These are phyloP conservation scores for Tulasnella sp. DNA, from an alignment of 768 basidiomycete genomes.

Conservation along the genomic window DNA sequence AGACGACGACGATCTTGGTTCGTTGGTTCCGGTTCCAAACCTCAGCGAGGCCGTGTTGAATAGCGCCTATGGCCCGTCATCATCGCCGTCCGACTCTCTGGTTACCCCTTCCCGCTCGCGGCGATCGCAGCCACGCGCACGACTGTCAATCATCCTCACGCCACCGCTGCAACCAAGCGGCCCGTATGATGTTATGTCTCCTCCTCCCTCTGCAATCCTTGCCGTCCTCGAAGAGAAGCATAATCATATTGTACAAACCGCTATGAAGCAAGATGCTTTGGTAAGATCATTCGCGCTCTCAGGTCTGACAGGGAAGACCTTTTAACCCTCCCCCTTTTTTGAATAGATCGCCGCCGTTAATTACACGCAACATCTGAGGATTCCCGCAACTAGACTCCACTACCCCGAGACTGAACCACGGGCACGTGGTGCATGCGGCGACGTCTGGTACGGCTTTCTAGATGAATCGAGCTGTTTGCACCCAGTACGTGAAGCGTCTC, in stretches of 20 bases:
- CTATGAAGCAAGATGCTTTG: not conserved
- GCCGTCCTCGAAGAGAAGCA: not conserved
- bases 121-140: not conserved
- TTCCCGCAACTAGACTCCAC: not conserved
- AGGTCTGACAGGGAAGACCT: not conserved
- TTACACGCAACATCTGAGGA: not conserved
- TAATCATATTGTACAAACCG: not conserved
- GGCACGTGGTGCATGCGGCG: not conserved
- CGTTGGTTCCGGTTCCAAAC: not conserved
- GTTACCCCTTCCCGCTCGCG: not conserved
- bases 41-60: not conserved
- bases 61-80: not conserved
- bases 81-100: not conserved
- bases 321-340: too few relatives aligned
- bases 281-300: not conserved
- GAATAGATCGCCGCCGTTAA: not conserved
- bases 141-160: not conserved
- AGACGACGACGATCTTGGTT: not conserved
- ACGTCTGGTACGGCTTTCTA: not conserved
- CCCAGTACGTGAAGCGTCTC: not conserved
- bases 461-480: not conserved
- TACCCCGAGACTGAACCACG: not conserved
- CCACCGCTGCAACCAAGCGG: not conserved
- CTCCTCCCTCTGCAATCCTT: not conserved
- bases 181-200: not conserved